Evolutionary conservation across 176 grass and related monocot genomes (phyloP), one percentile per base, ranked within the genome.

Genomic region (Oryza glumipatula): DNA sequence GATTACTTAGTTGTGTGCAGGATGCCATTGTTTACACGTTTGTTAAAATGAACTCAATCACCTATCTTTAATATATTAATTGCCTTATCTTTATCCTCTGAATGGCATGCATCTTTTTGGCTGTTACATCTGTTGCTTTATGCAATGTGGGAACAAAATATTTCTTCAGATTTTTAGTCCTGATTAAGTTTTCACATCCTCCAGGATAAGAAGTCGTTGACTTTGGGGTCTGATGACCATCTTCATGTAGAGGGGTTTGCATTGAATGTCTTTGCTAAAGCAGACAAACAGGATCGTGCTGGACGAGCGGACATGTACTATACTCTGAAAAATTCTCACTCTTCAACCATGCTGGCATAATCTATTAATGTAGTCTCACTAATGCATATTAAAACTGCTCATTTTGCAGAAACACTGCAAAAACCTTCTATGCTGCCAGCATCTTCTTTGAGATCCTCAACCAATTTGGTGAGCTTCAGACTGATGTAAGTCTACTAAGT

Each of bases 361-460:
- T 66, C 46, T 46, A 46, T 74, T 80, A 77, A 47, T 22, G 71
- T 38, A 49, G 17, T 80, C 51, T 39, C 19, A 12, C 68, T 67
- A 68, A 85, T 61, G 2, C 76, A 60, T 64, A 14, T 51, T 8
- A 85, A 83, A 84, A 22, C 33, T 58, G 24, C 43, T n/a, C 16
- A 43, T 88, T 60, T 82, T 85, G 78, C 81, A 98, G 96, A 90
- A 94, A 92, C 83, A 99, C 97, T 61, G 97, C 97, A 65, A 99
- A 99, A 85, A 99, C 94, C 26, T 99, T 96, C 85, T 99, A 99
- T 94, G 93, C 96, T 28, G 94, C 93, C 30, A 99, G 96, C 76
- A 96, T 96, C 43, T 99, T 99, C 76, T 96, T 92, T 43, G 96
- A 99, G 86, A 94, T 99, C 85, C 89, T 99, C 49, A 91, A 85